Evolutionary conservation across 177 flowering plant genomes (phyloP).

Genomic region (Vitis hybrid): DNA sequence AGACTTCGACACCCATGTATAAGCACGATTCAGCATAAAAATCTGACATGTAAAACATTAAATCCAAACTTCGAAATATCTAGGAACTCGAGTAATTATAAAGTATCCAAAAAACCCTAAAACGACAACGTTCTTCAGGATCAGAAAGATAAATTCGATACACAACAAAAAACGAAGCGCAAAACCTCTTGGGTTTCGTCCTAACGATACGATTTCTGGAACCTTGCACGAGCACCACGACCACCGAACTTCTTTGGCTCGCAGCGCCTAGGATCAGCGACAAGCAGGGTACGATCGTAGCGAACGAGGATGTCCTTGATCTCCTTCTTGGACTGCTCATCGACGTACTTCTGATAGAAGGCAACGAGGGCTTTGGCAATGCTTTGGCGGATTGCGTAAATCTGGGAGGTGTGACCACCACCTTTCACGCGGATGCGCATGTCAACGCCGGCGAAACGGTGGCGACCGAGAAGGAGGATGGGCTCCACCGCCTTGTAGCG

Average conservation of each 20-base stretch:
- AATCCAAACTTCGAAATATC: no score
- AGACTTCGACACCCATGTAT: no score
- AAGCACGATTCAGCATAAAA: no score
- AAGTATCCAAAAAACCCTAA: no score
- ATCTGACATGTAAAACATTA: no score
- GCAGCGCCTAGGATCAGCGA: conserved; percentile 73
- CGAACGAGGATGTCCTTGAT: conserved; percentile 69
- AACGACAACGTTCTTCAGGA: no score
- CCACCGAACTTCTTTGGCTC: conserved; percentile 91
- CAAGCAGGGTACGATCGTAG: conserved; percentile 73
- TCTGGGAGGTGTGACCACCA: conserved; percentile 78
- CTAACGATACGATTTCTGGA: conserved; percentile 82
- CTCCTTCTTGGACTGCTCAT: conserved; percentile 79
- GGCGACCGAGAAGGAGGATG: conserved; percentile 61
- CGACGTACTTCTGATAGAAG: conserved; percentile 73
- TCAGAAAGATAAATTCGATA: no score
- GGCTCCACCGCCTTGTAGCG: conserved; percentile 69
- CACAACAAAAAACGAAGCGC: no score
- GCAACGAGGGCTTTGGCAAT: conserved; percentile 82
- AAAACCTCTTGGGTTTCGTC: no score
- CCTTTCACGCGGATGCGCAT: conserved; percentile 73
- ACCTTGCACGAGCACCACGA: conserved; percentile 78
- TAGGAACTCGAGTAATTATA: no score
- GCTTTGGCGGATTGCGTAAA: conserved; percentile 81
- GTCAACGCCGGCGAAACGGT: conserved; percentile 66